Conservation (phyloP, 176 grass and related monocot genomes). For the Phyllostachys edulis region DNA sequence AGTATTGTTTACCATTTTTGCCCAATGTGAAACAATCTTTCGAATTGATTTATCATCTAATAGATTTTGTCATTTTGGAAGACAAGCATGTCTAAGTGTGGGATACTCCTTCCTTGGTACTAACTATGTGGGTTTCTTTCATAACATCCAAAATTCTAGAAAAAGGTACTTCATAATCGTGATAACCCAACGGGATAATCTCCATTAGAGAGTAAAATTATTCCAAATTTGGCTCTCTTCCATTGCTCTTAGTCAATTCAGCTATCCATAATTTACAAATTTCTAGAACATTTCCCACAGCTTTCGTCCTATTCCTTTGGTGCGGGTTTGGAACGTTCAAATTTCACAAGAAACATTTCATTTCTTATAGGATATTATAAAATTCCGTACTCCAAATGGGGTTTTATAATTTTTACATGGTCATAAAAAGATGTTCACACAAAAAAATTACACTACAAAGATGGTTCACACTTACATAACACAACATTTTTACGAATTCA, state of each 20-base stretch:
- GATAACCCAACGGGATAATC: too few relatives aligned
- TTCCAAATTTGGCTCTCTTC: background rate
- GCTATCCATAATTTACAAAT: background rate
- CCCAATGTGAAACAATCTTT: too few relatives aligned
- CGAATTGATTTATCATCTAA: background rate
- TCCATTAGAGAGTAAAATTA: background rate
- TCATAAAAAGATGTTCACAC: too few relatives aligned
- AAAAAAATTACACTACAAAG: too few relatives aligned
- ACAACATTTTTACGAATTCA: background rate
- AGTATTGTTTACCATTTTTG: background rate
- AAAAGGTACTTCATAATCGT: background rate
- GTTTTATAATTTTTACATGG: too few relatives aligned
- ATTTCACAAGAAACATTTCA: background rate
- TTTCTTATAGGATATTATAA: background rate
- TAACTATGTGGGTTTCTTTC: background rate
- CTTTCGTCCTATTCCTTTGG: background rate
- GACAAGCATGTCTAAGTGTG: too few relatives aligned
- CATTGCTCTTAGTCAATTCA: background rate
- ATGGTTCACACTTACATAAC: background rate
- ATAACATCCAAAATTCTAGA: background rate
- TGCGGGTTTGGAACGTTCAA: background rate
- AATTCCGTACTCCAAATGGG: too few relatives aligned
- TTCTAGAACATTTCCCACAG: background rate
- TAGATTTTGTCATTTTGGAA: too few relatives aligned
- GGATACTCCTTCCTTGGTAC: background rate